Base-by-base conservation (phyloP, 306 rosid genomes). In the Quercus cerris region DNA sequence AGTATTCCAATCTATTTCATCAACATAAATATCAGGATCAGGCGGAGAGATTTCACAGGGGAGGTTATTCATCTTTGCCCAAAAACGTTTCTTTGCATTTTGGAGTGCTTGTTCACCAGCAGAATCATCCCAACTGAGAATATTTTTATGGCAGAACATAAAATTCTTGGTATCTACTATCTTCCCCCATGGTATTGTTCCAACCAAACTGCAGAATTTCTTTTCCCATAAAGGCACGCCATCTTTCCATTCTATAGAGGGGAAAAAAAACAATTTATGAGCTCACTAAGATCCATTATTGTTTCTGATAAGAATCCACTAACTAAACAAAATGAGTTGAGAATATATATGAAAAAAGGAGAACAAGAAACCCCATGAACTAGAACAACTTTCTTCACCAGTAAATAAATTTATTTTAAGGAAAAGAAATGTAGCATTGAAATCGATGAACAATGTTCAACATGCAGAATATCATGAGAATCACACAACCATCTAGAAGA, bases 151-250 rank as follows among this genome's bases (percentile, higher is more conserved):
- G 79, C 90, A 81, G 73, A 69, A 74, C 59, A 81, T 64, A 76
- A 70, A 71, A 13, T 76, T 78, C 87, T 92, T 91, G 59, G 95
- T 52, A 67, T 87, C 90, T 14, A 88, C 85, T 66, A 93, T 73
- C 87, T 93, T 94, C 85, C 94, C 79, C 99, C 97, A 92, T 23
- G 97, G 94, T 20, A 94, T 86, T 27, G 75, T 72, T 63, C 97
- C 97, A 46, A 88, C 69, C 78, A 51, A 74, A 14, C 82, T 84
- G 84, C 95, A 92, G 78, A 85, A 92, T 77, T 85, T 86, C 89
- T 94, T 94, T 85, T 94, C 97, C 99, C 97, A 94, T 19, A 83
- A n/a, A 74, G 99, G 97, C 82, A 94, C 73, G 38, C 92, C 96
- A 30, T 94, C 97, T 73, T 81, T 81, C 80, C 77, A 51, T 70